Base-by-base conservation (phyloP, 2,329 filamentous ascomycete species). In the Pyrenochaeta sp. region DNA sequence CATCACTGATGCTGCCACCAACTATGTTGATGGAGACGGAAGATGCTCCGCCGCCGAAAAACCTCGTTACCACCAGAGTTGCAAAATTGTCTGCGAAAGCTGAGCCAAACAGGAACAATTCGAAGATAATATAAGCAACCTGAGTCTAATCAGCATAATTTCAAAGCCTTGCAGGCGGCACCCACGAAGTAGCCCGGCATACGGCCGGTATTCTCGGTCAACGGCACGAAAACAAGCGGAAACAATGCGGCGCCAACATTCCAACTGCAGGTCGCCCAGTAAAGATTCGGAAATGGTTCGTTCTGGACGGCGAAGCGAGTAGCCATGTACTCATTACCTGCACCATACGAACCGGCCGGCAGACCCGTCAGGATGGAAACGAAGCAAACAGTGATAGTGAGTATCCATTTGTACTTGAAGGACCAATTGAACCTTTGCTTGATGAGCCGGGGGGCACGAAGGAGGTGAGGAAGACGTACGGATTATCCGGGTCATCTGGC, bases 61-160 rank as follows among this genome's bases (percentile, higher is more conserved):
- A 80, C 0, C 80, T 72, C 0, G 78, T 80, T 0, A 81, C 73
- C 1, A 81, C 75, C 0, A 81, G 65, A 0, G 79, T 81, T 0
- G 79, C 79, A 52, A 78, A 81, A 48, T 81, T 81, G n/a, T 77
- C 68, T 2, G 79, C 78, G 53, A 81, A 80, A 0, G 79, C 78
- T 0, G 77, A 80, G 12, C 74, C 73, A 49, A 81, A 79, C 0
- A 80, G 62, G 2, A 77, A 79, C 6, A 79, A 62, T 15, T 80
- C 72, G 5, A 82, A 75, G 27, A 81, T 72, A 27, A 80, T 74
- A 54, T 80, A 81, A 1, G 77, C 69, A 15, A 66, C 56, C 71
- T 73, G 13, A 4, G n/a, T 2, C 3, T 9, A 22, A 24, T 30
- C n/a, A 19, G 36, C n/a, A 6, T 5, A 13, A 13, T 5, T 13